These are phyloP conservation scores for Mycotypha africana DNA, from an alignment of 371 early-diverging fungal species.

Conservation along the genomic window DNA sequence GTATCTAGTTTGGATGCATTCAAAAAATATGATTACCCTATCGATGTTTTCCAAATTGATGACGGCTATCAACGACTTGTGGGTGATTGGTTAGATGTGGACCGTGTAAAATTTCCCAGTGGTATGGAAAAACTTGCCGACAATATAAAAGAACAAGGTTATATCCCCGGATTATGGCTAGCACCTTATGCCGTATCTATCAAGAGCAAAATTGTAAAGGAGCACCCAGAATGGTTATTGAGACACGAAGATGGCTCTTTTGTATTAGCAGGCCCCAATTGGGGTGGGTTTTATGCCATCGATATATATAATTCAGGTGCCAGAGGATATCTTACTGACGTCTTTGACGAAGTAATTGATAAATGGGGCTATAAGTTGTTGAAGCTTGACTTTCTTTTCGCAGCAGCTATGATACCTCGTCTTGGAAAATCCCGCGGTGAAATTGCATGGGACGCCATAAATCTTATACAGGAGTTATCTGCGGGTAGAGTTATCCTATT, in stretches of 20 bases:
- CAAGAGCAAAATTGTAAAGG: constrained; percentile 39
- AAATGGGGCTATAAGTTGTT: constrained; percentile 52
- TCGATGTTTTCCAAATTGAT: constrained; percentile 56
- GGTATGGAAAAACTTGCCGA: constrained; percentile 39
- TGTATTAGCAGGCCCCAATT: constrained; percentile 39
- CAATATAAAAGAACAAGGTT: constrained; percentile 29
- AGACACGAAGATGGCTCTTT: constrained; percentile 17
- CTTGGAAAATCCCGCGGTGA: constrained; percentile 52
- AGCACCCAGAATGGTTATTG: constrained; percentile 54
- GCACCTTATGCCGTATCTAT: constrained; percentile 54
- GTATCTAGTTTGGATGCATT: constrained; percentile 37
- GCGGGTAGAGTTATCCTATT: constrained; percentile 41
- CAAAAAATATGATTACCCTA: constrained; percentile 37
- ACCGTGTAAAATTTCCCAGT: constrained; percentile 40
- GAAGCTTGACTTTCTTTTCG: constrained; percentile 59
- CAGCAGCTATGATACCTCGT: constrained; percentile 52
- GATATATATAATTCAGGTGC: constrained; percentile 50
- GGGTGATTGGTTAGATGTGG: constrained; percentile 54
- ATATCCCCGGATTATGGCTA: constrained; percentile 51
- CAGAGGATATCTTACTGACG: constrained; percentile 34
- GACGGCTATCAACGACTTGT: constrained; percentile 52
- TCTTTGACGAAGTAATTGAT: constrained; percentile 44
- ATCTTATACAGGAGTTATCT: constrained; percentile 36
- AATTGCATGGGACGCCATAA: constrained; percentile 57
- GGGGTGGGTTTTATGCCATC: constrained; percentile 51